Percentiles rank a stretch among this genome's conserved stretches.
Evolutionary conservation across 1,284 basidiomycete genomes (phyloP).

Genomic region (Ceratobasidium sp.): DNA sequence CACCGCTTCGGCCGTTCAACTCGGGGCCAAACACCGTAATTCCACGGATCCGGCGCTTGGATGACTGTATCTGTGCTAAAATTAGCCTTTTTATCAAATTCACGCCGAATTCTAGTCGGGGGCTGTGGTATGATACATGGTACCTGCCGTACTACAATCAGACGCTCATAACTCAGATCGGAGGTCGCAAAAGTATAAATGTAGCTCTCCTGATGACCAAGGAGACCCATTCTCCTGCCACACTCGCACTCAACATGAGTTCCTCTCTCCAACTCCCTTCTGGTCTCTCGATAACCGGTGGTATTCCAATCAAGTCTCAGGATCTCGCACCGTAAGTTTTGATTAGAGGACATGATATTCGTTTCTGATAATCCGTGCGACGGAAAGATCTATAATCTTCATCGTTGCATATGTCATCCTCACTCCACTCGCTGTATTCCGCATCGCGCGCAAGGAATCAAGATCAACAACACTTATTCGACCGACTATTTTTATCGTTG

Average conservation of each 20-base stretch:
- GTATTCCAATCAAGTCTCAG: constrained; percentile 30
- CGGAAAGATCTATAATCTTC: constrained; percentile 24
- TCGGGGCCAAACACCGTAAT: background rate
- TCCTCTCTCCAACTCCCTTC: background rate
- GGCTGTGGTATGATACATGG: background rate
- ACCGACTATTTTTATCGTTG: constrained; percentile 40
- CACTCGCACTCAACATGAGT: background rate
- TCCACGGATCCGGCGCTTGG: constrained; percentile 13
- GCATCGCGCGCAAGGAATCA: constrained; percentile 19
- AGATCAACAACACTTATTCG: constrained; percentile 42
- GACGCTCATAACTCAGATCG: background rate
- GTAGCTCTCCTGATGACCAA: background rate
- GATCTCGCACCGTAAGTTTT: constrained; percentile 19
- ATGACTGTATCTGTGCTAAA: background rate
- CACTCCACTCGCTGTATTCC: constrained; percentile 39
- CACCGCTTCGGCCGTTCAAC: background rate
- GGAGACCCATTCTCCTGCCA: background rate
- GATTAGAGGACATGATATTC: background rate
- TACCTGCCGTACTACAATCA: background rate
- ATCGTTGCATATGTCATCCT: constrained; percentile 18
- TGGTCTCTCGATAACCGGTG: constrained; percentile 26
- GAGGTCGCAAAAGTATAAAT: background rate
- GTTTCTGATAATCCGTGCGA: background rate
- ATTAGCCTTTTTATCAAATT: background rate
- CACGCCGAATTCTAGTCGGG: background rate